A percentile compares a stretch with the other conserved stretches of the same genome.
phyloP scores from a whole-genome alignment of 345 rosid species.

The Linum tenue region DNA sequence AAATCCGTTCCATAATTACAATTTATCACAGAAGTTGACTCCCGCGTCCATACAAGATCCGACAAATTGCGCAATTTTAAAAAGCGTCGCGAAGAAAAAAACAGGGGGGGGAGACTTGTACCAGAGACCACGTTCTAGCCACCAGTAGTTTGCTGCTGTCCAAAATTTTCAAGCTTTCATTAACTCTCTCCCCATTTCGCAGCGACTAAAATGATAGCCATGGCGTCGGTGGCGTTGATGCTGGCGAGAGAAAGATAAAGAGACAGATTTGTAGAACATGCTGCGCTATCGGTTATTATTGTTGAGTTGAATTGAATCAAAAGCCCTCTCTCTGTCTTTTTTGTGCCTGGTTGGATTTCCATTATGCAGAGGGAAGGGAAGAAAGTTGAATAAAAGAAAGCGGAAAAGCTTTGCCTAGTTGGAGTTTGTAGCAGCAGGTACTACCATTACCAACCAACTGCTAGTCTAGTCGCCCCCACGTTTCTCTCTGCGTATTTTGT shows the following conservation, averaged over 20 bases:
- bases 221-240: background rate
- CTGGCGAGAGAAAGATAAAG: background rate
- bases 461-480: slow-evolving; percentile 64
- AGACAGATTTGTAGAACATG: background rate
- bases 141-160: background rate
- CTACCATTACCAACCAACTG: background rate
- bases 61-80: too few species aligned
- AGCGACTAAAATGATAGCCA: background rate
- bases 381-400: background rate
- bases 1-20: too few species aligned
- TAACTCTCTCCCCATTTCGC: background rate
- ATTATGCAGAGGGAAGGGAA: background rate
- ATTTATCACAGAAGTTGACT: too few species aligned
- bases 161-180: background rate
- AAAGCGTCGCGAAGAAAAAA: background rate
- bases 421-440: background rate
- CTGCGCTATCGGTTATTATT: background rate
- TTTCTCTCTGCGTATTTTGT: slow-evolving; percentile 39
- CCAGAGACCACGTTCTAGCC: background rate
- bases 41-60: too few species aligned
- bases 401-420: background rate
- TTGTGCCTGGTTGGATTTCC: too few species aligned
- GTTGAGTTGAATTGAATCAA: background rate
- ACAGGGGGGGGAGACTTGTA: background rate
- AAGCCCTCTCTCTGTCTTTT: too few species aligned